Base-by-base conservation (phyloP, 257 asterid species). In the Voacanga thouarsii region DNA sequence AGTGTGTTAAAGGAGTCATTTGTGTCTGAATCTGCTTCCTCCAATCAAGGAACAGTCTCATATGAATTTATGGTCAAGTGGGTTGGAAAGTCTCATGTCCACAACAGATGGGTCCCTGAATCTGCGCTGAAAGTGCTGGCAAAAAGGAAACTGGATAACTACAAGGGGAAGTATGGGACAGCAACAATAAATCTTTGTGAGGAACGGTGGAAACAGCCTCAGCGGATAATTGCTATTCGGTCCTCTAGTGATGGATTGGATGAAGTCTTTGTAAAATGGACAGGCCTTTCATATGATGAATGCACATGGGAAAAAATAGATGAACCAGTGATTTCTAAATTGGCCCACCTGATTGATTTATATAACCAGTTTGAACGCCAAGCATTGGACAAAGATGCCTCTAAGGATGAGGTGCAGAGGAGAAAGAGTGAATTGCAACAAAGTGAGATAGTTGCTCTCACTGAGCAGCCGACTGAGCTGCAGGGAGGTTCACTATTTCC, bases 291-390 rank as follows among this genome's bases (percentile, higher is more conserved):
- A 78, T 93, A 96, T 72, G 96, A 92, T 81, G 99, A 96, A 83
- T 96, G 98, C 90, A 93, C 99, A 64, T 96, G 99, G 99, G 99
- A 96, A 88, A 93, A 85, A 78, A 85, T 83, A 57, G 91, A 91
- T 50, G 99, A 89, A 78, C 91, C 98, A 45, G 88, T 82, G 79
- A 88, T 93, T 83, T 83, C 88, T 50, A 85, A 89, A 26, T 89
- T 85, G 41, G 77, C 81, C 61, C 92, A 88, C 77, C 84, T 96
- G 92, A 83, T 96, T 77, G 93, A 96, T 80, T 79, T 81, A 67
- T 93, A 89, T 86, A 76, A 84, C 82, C 91, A 86, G 80, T 96
- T 92, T 85, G 97, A 96, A 85, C 81, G 66, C 45, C 95, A 91
- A 71, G 82, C 98, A 18, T 47, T 85, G 83, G 88, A 89, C 77